These are phyloP conservation scores for Xylariaceae sp. DNA, from an alignment of 2,329 filamentous ascomycete species.

Conservation along the genomic window DNA sequence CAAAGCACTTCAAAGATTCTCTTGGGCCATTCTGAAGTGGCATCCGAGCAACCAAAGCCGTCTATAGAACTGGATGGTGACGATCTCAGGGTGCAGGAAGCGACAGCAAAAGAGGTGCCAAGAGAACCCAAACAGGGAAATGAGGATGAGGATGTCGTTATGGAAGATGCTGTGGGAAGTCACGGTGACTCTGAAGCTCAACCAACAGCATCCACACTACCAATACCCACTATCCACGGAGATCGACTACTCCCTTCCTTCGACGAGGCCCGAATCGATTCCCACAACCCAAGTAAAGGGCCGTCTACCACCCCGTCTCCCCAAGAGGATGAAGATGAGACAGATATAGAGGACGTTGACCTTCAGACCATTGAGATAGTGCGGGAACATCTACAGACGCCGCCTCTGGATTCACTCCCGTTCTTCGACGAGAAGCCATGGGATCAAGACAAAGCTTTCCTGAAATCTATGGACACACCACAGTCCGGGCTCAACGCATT, in stretches of 20 bases:
- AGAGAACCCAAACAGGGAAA: constrained; percentile 20
- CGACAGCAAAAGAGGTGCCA: constrained; percentile 5
- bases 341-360: constrained; percentile 53
- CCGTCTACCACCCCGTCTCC: constrained; percentile 46
- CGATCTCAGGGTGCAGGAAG: constrained; percentile 2
- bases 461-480: constrained; percentile 38
- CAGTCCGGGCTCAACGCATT: constrained; percentile 41
- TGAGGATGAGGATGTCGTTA: constrained; percentile 32
- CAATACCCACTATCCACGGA: constrained; percentile 16
- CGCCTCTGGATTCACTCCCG: constrained; percentile 52
- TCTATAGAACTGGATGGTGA: constrained; percentile 28
- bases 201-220: constrained; percentile 8
- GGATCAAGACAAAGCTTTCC: constrained; percentile 44
- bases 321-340: constrained; percentile 49
- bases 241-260: constrained; percentile 22
- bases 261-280: constrained; percentile 27
- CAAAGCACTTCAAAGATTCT: constrained; percentile 12
- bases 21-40: constrained; percentile 5
- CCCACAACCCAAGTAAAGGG: constrained; percentile 25
- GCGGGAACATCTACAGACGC: constrained; percentile 50
- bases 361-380: constrained; percentile 46
- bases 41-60: constrained; percentile 23
- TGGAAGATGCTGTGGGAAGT: constrained; percentile 33
- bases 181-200: constrained; percentile 19
- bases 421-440: constrained; percentile 44